Conservation (phyloP, 257 asterid species). For the Catharanthus roseus region DNA sequence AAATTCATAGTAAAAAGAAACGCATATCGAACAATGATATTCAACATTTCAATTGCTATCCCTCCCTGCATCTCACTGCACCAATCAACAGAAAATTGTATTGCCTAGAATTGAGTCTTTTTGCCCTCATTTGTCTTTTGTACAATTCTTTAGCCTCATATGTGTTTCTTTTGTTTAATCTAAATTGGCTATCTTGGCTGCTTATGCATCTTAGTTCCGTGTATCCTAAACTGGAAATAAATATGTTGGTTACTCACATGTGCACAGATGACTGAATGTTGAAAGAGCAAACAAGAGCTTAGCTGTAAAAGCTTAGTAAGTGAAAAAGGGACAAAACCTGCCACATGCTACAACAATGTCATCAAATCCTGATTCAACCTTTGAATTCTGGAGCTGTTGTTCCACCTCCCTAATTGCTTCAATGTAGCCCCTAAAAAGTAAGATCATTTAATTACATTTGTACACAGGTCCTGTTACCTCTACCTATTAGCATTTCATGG, state of each 20-base stretch:
- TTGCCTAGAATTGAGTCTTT: background rate
- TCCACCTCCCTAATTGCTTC: constrained; percentile 88
- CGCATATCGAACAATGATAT: background rate
- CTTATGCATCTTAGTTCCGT: background rate
- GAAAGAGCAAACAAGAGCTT: background rate
- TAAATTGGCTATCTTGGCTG: background rate
- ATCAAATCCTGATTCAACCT: constrained; percentile 39
- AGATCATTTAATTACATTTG: background rate
- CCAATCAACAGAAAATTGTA: background rate
- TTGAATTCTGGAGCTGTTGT: constrained; percentile 46
- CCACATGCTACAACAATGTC: constrained; percentile 94
- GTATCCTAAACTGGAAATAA: background rate
- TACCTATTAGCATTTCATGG: background rate
- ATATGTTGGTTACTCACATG: background rate
- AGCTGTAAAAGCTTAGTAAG: background rate
- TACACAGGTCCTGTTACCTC: background rate
- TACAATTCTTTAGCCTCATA: background rate
- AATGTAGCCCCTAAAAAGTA: constrained; percentile 74
- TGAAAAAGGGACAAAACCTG: constrained; percentile 41
- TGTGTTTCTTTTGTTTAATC: background rate
- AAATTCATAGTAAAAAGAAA: background rate
- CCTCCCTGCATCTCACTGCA: background rate
- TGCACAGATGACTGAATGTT: background rate
- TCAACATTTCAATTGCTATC: background rate
- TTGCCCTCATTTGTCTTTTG: background rate